Evolutionary conservation across 345 rosid genomes (phyloP), one percentile per base, ranked within the genome.

Genomic region (Mercurialis annua): DNA sequence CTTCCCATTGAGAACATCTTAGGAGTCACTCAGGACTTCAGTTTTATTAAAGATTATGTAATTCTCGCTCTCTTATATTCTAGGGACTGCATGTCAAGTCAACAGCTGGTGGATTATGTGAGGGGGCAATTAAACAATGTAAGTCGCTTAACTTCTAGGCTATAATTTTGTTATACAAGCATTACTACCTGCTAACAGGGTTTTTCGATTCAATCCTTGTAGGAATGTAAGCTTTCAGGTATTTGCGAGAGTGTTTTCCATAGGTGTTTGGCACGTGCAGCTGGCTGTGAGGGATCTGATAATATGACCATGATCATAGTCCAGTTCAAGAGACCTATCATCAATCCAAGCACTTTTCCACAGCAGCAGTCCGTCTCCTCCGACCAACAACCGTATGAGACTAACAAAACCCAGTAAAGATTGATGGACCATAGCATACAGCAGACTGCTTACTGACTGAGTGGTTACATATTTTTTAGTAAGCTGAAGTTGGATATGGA

Each of bases 51-150:
- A 9, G 20, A 23, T 51, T 40, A 26, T 30, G 4, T 40, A 40
- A 62, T 20, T 6, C 33, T n/a, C 43, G 31, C 11, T 55, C 17
- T 21, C 24, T 29, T 40, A 15, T 65, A 6, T 26, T 43, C 30
- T 34, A 94, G 99, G 99, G 97, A 94, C 73, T 94, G 97, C 82
- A 78, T 94, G 96, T 78, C 99, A 55, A 89, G 97, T 84, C 99
- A 91, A 77, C 90, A 81, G 81, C 87, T 91, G 23, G 95, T 94
- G 74, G 97, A 94, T 79, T 94, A 46, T 53, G 77, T 73, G 67
- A 36, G 60, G 4, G 65, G 55, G 31, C 66, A 57, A 54, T 31
- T 62, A 43, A 74, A 75, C 49, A 29, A 33, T 58, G 76, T 72
- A 42, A 72, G 70, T 49, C 59, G 26, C 31, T 2, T 1, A 57